Evolutionary conservation across 176 grass and related monocot species (phyloP).

Genomic region (Aegilops longissima): DNA sequence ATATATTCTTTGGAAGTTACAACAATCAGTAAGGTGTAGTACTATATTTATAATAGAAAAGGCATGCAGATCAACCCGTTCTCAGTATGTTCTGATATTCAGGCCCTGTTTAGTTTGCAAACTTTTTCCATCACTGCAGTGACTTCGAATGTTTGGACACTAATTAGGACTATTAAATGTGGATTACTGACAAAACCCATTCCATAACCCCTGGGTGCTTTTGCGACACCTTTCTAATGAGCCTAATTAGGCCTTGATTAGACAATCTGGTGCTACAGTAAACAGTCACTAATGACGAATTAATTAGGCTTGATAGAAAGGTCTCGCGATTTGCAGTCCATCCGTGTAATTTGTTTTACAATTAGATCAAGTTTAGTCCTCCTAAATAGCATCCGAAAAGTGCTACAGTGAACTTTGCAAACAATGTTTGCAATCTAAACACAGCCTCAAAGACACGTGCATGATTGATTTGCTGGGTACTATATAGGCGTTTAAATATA

Average conservation of each 20-base stretch:
- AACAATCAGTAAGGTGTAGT: constrained; percentile 17
- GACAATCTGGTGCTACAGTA: background rate
- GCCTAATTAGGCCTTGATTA: background rate
- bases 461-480: constrained; percentile 12
- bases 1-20: background rate
- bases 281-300: too few relatives aligned
- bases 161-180: background rate
- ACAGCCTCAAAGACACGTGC: background rate
- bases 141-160: background rate
- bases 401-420: too few relatives aligned
- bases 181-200: background rate
- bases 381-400: too few relatives aligned
- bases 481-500: background rate
- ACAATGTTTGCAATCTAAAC: too few relatives aligned
- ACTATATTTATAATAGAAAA: constrained; percentile 20
- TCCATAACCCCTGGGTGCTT: background rate
- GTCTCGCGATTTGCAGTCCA: too few relatives aligned
- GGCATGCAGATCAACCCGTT: background rate
- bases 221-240: background rate
- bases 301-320: too few relatives aligned
- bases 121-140: background rate
- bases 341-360: too few relatives aligned
- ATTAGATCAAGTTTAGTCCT: too few relatives aligned
- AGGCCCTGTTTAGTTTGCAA: background rate
- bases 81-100: background rate